These are phyloP conservation scores for Stentor coeruleus DNA, from an alignment of 73 alveolate species.

Conservation along the genomic window DNA sequence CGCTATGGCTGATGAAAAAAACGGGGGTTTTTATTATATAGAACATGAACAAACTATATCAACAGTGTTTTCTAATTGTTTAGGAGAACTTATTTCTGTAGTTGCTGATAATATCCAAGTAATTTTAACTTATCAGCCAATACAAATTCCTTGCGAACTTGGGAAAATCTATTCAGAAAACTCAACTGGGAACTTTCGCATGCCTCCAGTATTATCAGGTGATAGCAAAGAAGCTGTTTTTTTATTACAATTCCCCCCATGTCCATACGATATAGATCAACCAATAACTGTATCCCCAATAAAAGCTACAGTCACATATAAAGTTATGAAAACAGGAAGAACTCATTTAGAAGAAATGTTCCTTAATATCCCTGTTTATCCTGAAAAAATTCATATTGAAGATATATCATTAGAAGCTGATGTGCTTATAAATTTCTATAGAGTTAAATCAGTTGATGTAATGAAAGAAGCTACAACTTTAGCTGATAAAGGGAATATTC, in stretches of 20 bases:
- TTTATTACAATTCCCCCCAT: slow-evolving; percentile 10
- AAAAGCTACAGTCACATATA: slow-evolving; percentile 26
- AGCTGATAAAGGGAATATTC: slow-evolving; percentile 32
- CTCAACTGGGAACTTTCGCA: not conserved
- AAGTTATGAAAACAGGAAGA: slow-evolving; percentile 26
- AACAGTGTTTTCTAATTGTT: slow-evolving; percentile 34
- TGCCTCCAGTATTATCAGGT: slow-evolving; percentile 34
- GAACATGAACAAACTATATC: slow-evolving; percentile 33
- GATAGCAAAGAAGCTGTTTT: slow-evolving; percentile 32
- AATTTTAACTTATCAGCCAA: slow-evolving; percentile 16
- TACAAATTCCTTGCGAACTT: slow-evolving; percentile 35
- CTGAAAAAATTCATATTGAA: slow-evolving; percentile 4
- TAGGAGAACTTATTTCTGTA: slow-evolving; percentile 46
- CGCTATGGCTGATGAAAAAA: slow-evolving; percentile 61
- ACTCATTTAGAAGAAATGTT: not conserved
- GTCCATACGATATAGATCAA: not conserved
- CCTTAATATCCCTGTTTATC: not conserved
- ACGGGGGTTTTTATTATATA: slow-evolving; percentile 60
- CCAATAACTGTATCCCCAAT: not conserved
- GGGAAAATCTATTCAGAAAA: slow-evolving; percentile 37
- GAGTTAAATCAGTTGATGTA: slow-evolving; percentile 40
- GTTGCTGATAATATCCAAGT: slow-evolving; percentile 41
- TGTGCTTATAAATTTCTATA: slow-evolving; percentile 36
- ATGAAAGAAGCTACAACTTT: slow-evolving; percentile 39
- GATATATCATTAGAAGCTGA: slow-evolving; percentile 33